These are phyloP conservation scores for Chalaropsis ovoidea DNA, from an alignment of 2,329 filamentous ascomycete genomes.

Conservation along the genomic window DNA sequence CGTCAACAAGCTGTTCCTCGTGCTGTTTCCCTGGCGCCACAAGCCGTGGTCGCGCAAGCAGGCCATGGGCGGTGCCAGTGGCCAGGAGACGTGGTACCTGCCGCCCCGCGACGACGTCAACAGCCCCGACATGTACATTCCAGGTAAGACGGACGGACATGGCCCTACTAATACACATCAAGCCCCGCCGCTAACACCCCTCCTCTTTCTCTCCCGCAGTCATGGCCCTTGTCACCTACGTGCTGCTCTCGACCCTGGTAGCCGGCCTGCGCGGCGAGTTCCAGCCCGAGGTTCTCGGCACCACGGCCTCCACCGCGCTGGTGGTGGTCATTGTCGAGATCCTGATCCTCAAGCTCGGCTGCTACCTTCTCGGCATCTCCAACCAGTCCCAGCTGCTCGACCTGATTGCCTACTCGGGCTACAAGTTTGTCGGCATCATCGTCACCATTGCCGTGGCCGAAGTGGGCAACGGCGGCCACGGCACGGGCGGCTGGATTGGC, in stretches of 20 bases:
- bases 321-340: constrained; percentile 81
- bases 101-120: constrained; percentile 93
- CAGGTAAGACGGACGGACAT: constrained; percentile 37
- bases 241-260: constrained; percentile 81
- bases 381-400: constrained; percentile 91
- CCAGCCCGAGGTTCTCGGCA: constrained; percentile 83
- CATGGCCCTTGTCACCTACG: constrained; percentile 97
- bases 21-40: constrained; percentile 95
- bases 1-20: constrained; percentile 80
- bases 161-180: background rate
- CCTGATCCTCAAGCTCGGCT: constrained; percentile 78
- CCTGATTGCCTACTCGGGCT: constrained; percentile 89
- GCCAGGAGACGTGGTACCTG: constrained; percentile 68
- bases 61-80: constrained; percentile 52
- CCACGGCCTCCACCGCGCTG: constrained; percentile 75
- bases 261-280: constrained; percentile 85
- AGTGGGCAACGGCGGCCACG: constrained; percentile 63
- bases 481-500: constrained; percentile 77
- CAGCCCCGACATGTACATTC: constrained; percentile 98
- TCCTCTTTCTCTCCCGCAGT: constrained; percentile 37
- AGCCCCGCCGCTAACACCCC: constrained; percentile 1
- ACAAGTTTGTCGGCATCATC: constrained; percentile 98
- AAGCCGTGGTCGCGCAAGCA: constrained; percentile 95
- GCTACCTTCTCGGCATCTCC: constrained; percentile 86
- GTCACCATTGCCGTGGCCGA: constrained; percentile 73